Evolutionary conservation across 2,329 filamentous ascomycete species (phyloP), one percentile per base, ranked within the genome.

Genomic region (Eutypella sp.): DNA sequence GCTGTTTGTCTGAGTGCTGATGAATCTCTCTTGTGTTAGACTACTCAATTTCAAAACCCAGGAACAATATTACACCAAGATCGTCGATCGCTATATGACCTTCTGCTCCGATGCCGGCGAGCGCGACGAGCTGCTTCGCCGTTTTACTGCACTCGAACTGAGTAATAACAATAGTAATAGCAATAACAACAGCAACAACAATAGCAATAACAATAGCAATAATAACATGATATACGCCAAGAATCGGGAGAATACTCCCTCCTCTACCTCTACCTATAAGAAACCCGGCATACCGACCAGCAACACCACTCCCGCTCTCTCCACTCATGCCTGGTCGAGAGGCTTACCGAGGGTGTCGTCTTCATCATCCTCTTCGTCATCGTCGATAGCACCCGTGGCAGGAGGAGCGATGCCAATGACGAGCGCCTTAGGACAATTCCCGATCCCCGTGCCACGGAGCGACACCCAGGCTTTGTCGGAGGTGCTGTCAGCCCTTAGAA

Each of bases 61-160:
- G 68, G 87, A 95, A 65, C 74, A 74, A 44, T 96, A 92, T 71
- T 96, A 92, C 67, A 83, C 84, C 62, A 88, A 84, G 62, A 95
- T 96, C 57, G 82, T 91, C 47, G 85, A 92, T 61, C 82, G 89
- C 41, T 96, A 95, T 69, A 85, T 96, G 79, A 81, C 82, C 52
- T 95, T 96, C 65, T 95, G 90, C 72, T 87, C 87, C 41, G 76
- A 84, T 29, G 81, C 82, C 15, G 79, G 83, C 46, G 80, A 85
- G 59, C 76, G 83, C 43, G 82, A 87, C 53, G 82, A 86, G 55
- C 79, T 96, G 22, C 80, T 90, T 48, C 75, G 78, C 41, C 84
- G 87, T 45, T 91, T 95, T 62, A 79, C 84, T 2, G 82, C 82
- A 2, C 73, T 93, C 18, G 68, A 71, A 40, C 53, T 76, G 33